Evolutionary conservation across 1,139 yeast species (phyloP).

Genomic region (Komagataea norvegica): DNA sequence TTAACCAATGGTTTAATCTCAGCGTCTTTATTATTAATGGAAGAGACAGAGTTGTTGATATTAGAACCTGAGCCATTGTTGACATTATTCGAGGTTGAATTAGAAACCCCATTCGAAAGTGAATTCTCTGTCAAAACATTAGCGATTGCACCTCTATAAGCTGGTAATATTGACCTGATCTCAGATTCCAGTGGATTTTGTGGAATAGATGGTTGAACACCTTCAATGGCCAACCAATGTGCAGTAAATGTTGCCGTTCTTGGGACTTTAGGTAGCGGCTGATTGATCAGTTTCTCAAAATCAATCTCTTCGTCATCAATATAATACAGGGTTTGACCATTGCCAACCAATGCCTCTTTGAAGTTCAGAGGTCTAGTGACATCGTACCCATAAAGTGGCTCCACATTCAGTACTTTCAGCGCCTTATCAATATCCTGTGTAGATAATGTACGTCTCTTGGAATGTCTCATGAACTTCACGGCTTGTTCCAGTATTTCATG

Average conservation of each 20-base stretch:
- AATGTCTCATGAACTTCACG: conserved; percentile 90
- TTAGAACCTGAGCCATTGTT: conserved; percentile 6
- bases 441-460: conserved; percentile 76
- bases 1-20: conserved; percentile 93
- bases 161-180: conserved; percentile 60
- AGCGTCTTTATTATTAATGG: conserved; percentile 41
- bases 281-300: conserved; percentile 88
- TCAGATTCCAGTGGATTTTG: conserved; percentile 89
- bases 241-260: conserved; percentile 90
- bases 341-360: conserved; percentile 81
- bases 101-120: conserved; percentile 16
- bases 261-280: conserved; percentile 93
- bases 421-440: conserved; percentile 83
- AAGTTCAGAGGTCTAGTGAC: conserved; percentile 53
- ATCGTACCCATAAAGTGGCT: conserved; percentile 77
- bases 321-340: conserved; percentile 93
- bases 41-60: conserved; percentile 4
- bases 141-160: conserved; percentile 67
- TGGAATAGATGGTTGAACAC: conserved; percentile 96
- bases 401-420: conserved; percentile 79
- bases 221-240: conserved; percentile 98
- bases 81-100: conserved; percentile 8
- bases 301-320: conserved; percentile 89
- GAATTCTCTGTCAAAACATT: conserved; percentile 37
- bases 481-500: conserved; percentile 96